phyloP scores from a whole-genome alignment of 306 rosid genomes.

The Fagus crenata region DNA sequence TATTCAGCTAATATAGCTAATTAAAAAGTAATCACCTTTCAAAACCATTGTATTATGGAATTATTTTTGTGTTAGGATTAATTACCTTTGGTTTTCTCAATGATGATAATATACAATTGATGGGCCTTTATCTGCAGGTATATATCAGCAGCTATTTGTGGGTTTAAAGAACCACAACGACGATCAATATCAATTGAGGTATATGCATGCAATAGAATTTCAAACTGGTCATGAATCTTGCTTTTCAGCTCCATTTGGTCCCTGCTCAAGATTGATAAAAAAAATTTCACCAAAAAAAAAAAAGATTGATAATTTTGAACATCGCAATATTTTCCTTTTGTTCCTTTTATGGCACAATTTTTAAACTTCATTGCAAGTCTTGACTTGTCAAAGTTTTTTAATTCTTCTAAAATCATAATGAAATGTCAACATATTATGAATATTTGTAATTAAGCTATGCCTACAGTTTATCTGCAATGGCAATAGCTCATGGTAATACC shows the following conservation, averaged over 20 bases:
- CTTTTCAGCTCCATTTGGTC: background rate
- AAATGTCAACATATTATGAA: background rate
- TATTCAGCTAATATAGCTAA: constrained; percentile 1
- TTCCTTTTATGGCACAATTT: background rate
- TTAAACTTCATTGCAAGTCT: constrained; percentile 1
- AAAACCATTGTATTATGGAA: background rate
- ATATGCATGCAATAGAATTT: background rate
- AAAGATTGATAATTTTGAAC: background rate
- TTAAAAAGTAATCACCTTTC: background rate
- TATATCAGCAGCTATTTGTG: constrained; percentile 33
- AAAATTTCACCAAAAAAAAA: too few species aligned
- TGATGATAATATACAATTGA: background rate
- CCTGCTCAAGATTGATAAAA: background rate
- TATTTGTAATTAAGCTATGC: background rate
- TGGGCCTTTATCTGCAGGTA: constrained; percentile 32
- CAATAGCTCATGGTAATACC: constrained; percentile 2
- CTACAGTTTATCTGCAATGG: background rate
- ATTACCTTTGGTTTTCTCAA: background rate
- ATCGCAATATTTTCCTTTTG: background rate
- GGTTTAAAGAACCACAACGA: constrained; percentile 39
- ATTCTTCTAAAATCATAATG: background rate
- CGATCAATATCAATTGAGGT: constrained; percentile 51
- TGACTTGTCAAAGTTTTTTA: background rate
- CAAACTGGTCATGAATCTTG: background rate
- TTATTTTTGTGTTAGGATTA: background rate